Evolutionary conservation across 257 asterid species (phyloP).

Genomic region (Fraxinus cuspidata): DNA sequence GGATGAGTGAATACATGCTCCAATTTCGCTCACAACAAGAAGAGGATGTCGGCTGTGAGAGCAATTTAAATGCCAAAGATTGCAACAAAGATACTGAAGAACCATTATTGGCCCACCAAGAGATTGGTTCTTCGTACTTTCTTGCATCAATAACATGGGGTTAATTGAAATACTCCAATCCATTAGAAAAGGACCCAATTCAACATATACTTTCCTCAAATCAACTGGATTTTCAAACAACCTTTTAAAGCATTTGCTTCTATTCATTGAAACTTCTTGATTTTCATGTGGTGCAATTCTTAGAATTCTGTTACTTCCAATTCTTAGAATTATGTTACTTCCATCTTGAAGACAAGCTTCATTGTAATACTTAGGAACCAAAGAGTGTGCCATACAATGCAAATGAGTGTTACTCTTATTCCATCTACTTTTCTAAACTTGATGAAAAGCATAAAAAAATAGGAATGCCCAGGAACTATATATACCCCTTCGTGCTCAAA

Average conservation of each 20-base stretch:
- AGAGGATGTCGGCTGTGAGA: neutral
- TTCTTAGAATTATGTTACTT: neutral
- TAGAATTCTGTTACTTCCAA: neutral
- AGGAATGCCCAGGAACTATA: neutral
- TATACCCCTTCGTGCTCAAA: neutral
- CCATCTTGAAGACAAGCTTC: neutral
- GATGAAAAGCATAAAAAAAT: neutral
- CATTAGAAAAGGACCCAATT: neutral
- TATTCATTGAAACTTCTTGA: neutral
- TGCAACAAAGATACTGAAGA: neutral
- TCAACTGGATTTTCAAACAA: neutral
- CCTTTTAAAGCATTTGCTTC: neutral
- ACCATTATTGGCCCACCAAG: slow-evolving; percentile 16
- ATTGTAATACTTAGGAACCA: neutral
- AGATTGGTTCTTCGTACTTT: too few relatives aligned
- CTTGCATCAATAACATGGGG: neutral
- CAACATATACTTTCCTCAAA: neutral
- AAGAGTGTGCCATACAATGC: slow-evolving; percentile 19
- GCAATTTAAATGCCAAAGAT: neutral
- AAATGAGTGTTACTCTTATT: slow-evolving; percentile 11
- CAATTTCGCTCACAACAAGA: slow-evolving; percentile 15
- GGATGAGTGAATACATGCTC: slow-evolving; percentile 10
- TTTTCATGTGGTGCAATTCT: neutral
- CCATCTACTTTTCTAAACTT: neutral
- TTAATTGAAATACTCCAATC: neutral